Evolutionary conservation across 2,329 filamentous ascomycete species (phyloP), one percentile per base, ranked within the genome.

Genomic region (Teratosphaeria pseudoeucalypti): DNA sequence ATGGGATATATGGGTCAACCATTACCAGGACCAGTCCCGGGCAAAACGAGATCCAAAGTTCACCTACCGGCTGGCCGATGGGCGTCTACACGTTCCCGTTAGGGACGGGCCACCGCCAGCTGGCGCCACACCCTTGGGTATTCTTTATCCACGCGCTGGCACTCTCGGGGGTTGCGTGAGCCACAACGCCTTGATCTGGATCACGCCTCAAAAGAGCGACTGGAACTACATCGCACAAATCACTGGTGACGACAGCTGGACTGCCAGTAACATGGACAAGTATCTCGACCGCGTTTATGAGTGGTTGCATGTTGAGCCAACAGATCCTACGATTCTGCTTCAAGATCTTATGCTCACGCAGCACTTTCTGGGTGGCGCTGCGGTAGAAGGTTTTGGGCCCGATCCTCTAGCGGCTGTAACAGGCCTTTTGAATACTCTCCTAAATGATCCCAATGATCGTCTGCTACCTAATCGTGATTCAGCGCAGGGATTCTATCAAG

Each of bases 1-100:
- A 53, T 86, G 83, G 83, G 47, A 84, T 68, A 85, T 81, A 70
- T 86, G 81, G 63, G 81, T 85, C 16, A 78, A 78, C 54, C 83
- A 86, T 68, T 85, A 84, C 65, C 74, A 76, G 10, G 78, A 85
- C 61, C 72, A 81, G 49, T 69, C 72, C 23, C 75, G 79, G 34
- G 80, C 83, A 60, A 75, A 77, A 14, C 74, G 76, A 58, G 82
- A 86, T 68, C 79, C 73, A 65, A 85, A 86, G 73, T 79, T 80
- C 43, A 79, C 80, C 1, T 86, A 84, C 66, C 69, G 77, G 11
- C 81, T 80, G 0, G 73, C 77, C 0, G 70, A 78, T 39, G 81
- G 80, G 6, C 68, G 70, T 1, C 70, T 78, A 37, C 83, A 83
- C 64, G 79, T 77, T 12, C 53, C 53, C 19, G 19, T 54, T 16